Percentiles rank a stretch among this genome's conserved stretches.
Conservation (phyloP, 106 monocot species). For the Narthecium ossifragum region DNA sequence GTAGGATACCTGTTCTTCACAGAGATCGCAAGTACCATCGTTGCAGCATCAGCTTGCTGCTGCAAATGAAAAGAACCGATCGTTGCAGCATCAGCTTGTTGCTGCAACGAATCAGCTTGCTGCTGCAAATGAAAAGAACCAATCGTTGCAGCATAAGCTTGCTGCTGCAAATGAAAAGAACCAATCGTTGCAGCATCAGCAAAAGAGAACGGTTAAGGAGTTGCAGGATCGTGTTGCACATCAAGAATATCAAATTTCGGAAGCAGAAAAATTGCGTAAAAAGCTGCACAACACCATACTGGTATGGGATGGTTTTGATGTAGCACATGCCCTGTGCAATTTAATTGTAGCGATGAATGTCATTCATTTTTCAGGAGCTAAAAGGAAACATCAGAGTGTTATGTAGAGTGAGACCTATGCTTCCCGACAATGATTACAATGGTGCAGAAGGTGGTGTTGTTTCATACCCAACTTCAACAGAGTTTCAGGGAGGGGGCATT, state of each 20-base stretch:
- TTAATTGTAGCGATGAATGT: neutral
- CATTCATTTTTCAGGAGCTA: conserved; percentile 52
- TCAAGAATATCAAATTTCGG: conserved; percentile 54
- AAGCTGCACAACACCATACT: conserved; percentile 85
- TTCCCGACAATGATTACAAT: conserved; percentile 33
- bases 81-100: no score
- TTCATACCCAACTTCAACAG: conserved; percentile 73
- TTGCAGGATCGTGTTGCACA: conserved; percentile 45
- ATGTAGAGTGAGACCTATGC: conserved; percentile 71
- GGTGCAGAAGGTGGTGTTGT: conserved; percentile 31
- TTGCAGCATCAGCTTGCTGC: conserved; percentile 46
- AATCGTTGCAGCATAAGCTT: no score
- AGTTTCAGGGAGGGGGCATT: conserved; percentile 63
- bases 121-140: no score
- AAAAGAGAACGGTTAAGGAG: conserved; percentile 33
- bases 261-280: conserved; percentile 72
- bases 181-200: conserved; percentile 43
- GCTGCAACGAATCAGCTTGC: no score
- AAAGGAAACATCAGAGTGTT: conserved; percentile 96
- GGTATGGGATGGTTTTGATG: conserved; percentile 28
- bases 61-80: conserved; percentile 62
- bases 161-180: no score
- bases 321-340: neutral
- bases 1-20: conserved; percentile 58
- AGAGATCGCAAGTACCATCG: conserved; percentile 40